Evolutionary conservation across 177 flowering plant species (phyloP).

Genomic region (Vitis hybrid): DNA sequence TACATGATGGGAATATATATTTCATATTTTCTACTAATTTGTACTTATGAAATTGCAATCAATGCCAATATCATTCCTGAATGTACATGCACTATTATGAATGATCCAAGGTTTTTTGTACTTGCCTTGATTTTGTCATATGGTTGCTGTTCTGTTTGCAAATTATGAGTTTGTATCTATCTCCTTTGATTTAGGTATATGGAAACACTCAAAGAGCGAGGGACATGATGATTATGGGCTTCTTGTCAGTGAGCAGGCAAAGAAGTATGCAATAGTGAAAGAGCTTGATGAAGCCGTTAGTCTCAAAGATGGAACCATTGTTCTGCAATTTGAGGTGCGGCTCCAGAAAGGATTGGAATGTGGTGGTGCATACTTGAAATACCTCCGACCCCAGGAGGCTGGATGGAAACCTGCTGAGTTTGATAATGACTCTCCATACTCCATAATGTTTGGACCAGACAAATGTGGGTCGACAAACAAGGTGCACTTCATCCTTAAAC

Average conservation of each 20-base stretch:
- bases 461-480: slow-evolving; percentile 67
- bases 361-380: slow-evolving; percentile 75
- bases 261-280: slow-evolving; percentile 67
- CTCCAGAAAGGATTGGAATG: slow-evolving; percentile 76
- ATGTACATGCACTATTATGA: too few relatives aligned
- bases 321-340: slow-evolving; percentile 64
- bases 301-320: slow-evolving; percentile 50
- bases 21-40: too few relatives aligned
- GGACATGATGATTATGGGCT: slow-evolving; percentile 76
- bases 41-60: too few relatives aligned
- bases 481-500: slow-evolving; percentile 69
- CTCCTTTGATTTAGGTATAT: slow-evolving; percentile 43
- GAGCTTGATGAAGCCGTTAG: slow-evolving; percentile 45
- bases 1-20: too few relatives aligned
- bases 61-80: too few relatives aligned
- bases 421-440: slow-evolving; percentile 64
- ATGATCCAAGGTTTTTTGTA: too few relatives aligned
- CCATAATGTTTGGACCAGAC: slow-evolving; percentile 27
- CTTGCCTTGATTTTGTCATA: too few relatives aligned
- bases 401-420: slow-evolving; percentile 61
- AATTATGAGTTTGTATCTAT: too few relatives aligned
- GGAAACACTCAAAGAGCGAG: slow-evolving; percentile 70
- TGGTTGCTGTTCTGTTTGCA: too few relatives aligned
- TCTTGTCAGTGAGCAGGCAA: slow-evolving; percentile 69
- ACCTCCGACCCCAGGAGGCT: slow-evolving; percentile 66